Conservation (phyloP, 2,329 filamentous ascomycete species). For the Thyridium curvatum region DNA sequence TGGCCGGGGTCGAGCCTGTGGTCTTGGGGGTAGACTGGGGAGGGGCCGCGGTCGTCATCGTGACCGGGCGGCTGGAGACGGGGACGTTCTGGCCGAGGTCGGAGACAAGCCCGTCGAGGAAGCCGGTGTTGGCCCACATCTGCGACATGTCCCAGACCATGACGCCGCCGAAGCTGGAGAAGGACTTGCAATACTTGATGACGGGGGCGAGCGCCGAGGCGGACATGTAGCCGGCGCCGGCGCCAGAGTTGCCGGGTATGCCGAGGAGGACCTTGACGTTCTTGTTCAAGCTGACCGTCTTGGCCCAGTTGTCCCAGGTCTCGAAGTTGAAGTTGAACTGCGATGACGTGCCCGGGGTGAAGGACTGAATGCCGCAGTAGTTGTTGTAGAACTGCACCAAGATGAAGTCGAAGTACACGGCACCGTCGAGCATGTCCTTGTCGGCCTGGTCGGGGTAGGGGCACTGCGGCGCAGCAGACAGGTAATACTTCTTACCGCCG, state of each 20-base stretch:
- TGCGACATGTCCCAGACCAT: constrained; percentile 67
- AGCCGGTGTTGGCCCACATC: constrained; percentile 51
- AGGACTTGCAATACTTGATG: constrained; percentile 47
- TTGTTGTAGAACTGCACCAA: constrained; percentile 67
- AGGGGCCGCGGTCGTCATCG: constrained; percentile 2
- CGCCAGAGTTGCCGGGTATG: constrained; percentile 47
- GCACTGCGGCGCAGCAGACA: constrained; percentile 65
- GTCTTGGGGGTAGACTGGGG: too few species aligned
- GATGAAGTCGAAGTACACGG: constrained; percentile 52
- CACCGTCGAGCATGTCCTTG: constrained; percentile 46
- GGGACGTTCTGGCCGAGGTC: constrained; percentile 17
- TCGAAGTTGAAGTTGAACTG: constrained; percentile 55
- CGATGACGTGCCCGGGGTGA: constrained; percentile 29
- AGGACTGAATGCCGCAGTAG: constrained; percentile 54
- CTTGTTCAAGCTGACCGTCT: constrained; percentile 47
- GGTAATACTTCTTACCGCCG: constrained; percentile 45
- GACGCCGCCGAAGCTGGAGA: constrained; percentile 56
- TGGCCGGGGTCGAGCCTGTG: constrained; percentile 3
- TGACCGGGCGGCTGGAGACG: constrained; percentile 3
- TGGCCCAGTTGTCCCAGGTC: constrained; percentile 62
- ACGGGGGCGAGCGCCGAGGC: constrained; percentile 39
- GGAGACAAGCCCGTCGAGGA: constrained; percentile 37
- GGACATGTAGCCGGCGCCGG: constrained; percentile 49
- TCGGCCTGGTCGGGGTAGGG: constrained; percentile 57
- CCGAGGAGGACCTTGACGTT: constrained; percentile 57